phyloP scores from a whole-genome alignment of 1,284 basidiomycete genomes.

The Sanghuangporus baumii region DNA sequence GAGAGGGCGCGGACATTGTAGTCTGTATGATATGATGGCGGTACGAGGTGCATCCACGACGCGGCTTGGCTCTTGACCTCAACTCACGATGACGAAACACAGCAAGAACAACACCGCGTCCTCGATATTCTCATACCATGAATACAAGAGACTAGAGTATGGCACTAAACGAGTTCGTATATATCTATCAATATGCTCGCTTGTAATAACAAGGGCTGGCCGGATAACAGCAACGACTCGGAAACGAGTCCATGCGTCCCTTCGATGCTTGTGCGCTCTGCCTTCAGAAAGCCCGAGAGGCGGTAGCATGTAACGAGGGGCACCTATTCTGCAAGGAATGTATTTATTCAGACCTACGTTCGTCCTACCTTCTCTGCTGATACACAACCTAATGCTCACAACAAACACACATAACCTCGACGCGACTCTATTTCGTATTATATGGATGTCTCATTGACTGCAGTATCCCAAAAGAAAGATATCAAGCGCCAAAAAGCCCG shows the following conservation, averaged over 20 bases:
- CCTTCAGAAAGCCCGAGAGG: constrained; percentile 71
- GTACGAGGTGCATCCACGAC: background rate
- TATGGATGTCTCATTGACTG: too few relatives aligned
- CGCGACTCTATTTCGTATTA: background rate
- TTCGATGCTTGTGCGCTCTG: constrained; percentile 87
- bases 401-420: background rate
- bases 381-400: constrained; percentile 8
- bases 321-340: constrained; percentile 93
- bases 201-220: background rate
- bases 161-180: constrained; percentile 65
- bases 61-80: background rate
- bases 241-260: constrained; percentile 84
- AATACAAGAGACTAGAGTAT: constrained; percentile 78
- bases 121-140: constrained; percentile 81
- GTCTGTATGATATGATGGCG: background rate
- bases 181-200: background rate
- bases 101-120: constrained; percentile 87
- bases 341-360: constrained; percentile 69
- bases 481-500: constrained; percentile 81
- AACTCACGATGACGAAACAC: constrained; percentile 67
- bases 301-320: constrained; percentile 76
- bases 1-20: constrained; percentile 9
- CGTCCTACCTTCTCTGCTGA: constrained; percentile 24
- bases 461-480: constrained; percentile 84
- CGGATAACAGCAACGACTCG: constrained; percentile 65